These are phyloP conservation scores for Fusarium paranaense DNA, from an alignment of 2,329 filamentous ascomycete species.

Conservation along the genomic window DNA sequence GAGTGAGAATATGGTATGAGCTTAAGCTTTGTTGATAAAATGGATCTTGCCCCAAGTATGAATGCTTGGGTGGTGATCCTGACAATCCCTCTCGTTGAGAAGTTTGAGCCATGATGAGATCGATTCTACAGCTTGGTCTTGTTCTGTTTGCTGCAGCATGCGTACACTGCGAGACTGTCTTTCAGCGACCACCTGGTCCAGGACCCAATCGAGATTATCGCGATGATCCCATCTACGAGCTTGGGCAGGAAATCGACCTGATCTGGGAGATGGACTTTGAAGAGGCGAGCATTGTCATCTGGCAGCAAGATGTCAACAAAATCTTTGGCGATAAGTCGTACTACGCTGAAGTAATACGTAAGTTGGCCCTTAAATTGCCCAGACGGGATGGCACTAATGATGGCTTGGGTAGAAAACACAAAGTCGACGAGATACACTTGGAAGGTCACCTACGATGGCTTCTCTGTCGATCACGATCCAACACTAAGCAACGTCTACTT, in stretches of 20 bases:
- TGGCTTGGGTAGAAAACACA: background rate
- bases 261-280: constrained; percentile 11
- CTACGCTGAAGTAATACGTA: background rate
- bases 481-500: constrained; percentile 9
- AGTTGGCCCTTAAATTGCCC: background rate
- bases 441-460: constrained; percentile 5
- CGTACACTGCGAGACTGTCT: background rate
- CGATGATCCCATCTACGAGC: background rate
- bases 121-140: background rate
- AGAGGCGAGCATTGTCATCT: background rate
- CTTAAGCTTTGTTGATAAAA: background rate
- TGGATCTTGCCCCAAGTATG: background rate
- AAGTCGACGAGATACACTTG: background rate
- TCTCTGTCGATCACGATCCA: background rate
- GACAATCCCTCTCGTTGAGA: background rate
- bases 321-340: background rate
- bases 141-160: background rate
- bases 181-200: background rate
- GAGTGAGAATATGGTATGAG: background rate
- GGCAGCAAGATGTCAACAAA: background rate
- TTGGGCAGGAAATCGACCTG: background rate
- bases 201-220: background rate
- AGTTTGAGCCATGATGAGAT: background rate
- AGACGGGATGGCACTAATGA: background rate
- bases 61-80: background rate